These are phyloP conservation scores for Tilletiopsis washingtonensis DNA, from an alignment of 1,284 basidiomycete genomes.

Conservation along the genomic window DNA sequence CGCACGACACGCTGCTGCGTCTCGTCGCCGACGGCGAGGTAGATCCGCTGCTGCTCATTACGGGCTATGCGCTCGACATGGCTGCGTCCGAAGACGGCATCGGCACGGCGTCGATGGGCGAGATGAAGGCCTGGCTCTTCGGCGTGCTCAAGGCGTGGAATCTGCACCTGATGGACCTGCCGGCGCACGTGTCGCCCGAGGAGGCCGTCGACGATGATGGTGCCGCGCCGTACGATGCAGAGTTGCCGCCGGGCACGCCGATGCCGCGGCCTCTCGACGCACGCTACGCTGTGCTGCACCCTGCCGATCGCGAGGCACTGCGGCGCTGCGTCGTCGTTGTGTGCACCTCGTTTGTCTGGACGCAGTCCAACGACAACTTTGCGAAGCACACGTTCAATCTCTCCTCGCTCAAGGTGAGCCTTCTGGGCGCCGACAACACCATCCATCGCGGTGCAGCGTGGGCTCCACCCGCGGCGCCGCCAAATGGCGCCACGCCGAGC, in stretches of 20 bases:
- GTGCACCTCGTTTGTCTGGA: constrained; percentile 7
- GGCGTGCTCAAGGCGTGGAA: constrained; percentile 23
- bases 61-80: constrained; percentile 26
- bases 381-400: constrained; percentile 15
- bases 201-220: too few species aligned
- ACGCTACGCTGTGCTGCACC: neutral
- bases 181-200: constrained; percentile 3
- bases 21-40: constrained; percentile 26
- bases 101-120: constrained; percentile 20
- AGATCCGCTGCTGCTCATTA: constrained; percentile 22
- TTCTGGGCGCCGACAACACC: constrained; percentile 16
- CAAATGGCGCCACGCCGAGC: constrained; percentile 9
- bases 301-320: constrained; percentile 3
- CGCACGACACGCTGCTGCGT: constrained; percentile 26
- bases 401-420: constrained; percentile 20
- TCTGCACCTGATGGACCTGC: constrained; percentile 20
- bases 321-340: constrained; percentile 1
- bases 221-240: too few species aligned
- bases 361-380: constrained; percentile 1
- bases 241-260: neutral
- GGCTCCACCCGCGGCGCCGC: constrained; percentile 18
- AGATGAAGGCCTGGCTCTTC: constrained; percentile 25
- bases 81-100: constrained; percentile 30
- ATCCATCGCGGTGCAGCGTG: constrained; percentile 25
- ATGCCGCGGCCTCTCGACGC: neutral